Evolutionary conservation across 164 flowering plant genomes (phyloP).

Genomic region (Santalum album): DNA sequence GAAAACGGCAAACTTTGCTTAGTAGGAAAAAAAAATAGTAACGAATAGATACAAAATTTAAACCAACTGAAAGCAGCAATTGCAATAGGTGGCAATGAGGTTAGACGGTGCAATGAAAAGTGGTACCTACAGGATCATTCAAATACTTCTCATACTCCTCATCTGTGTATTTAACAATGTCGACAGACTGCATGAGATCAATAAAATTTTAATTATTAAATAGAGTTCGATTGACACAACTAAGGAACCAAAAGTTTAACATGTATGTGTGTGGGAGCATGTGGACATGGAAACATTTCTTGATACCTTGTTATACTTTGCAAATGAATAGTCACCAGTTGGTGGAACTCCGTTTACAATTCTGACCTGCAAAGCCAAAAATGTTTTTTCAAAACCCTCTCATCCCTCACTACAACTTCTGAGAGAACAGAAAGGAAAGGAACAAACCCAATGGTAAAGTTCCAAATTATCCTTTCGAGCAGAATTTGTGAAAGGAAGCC

Average conservation of each 20-base stretch:
- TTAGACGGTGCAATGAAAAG: neutral
- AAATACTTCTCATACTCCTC: constrained; percentile 91
- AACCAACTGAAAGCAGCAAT: too few species aligned
- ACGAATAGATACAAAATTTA: too few species aligned
- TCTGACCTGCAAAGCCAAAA: constrained; percentile 56
- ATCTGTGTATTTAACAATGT: constrained; percentile 73
- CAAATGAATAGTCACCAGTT: constrained; percentile 92
- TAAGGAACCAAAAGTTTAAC: too few species aligned
- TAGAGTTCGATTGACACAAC: too few species aligned
- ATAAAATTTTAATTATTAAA: too few species aligned
- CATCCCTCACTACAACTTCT: too few species aligned
- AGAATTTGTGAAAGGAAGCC: constrained; percentile 91
- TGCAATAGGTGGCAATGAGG: neutral
- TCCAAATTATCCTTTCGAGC: constrained; percentile 81
- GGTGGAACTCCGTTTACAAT: constrained; percentile 94
- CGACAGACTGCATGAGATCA: constrained; percentile 61
- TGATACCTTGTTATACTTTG: constrained; percentile 98
- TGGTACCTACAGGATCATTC: constrained; percentile 85
- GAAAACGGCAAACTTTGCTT: too few species aligned
- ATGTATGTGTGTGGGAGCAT: too few species aligned
- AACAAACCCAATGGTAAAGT: constrained; percentile 89
- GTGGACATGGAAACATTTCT: too few species aligned
- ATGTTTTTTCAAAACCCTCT: constrained; percentile 3
- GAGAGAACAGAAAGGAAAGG: neutral
- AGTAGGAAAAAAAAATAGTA: too few species aligned